Percentiles rank a stretch among this genome's conserved stretches.
Conservation (phyloP, 306 rosid species). For the Prunus campanulata region DNA sequence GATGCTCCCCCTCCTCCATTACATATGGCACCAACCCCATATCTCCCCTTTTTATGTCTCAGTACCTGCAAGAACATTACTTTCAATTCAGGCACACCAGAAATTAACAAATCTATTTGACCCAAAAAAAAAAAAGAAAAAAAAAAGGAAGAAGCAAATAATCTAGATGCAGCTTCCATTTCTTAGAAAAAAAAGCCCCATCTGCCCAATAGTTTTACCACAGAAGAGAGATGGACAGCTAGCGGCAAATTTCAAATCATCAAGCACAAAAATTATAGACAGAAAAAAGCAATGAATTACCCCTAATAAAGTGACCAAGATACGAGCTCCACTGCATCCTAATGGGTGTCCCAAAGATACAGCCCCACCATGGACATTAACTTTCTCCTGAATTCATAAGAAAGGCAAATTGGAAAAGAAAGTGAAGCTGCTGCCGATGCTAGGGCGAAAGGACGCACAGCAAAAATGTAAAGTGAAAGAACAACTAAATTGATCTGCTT, state of each 20-base stretch:
- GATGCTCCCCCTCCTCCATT: slow-evolving; percentile 99
- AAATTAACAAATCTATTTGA: background rate
- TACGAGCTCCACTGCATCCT: slow-evolving; percentile 99
- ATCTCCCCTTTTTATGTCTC: slow-evolving; percentile 73
- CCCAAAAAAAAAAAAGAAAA: too few relatives aligned
- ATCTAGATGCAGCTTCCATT: background rate
- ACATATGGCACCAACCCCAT: slow-evolving; percentile 82
- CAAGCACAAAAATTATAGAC: background rate
- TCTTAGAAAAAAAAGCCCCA: background rate
- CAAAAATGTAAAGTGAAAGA: background rate
- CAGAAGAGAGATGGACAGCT: background rate
- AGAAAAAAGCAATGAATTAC: slow-evolving; percentile 35
- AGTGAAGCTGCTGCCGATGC: background rate
- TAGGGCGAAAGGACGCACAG: slow-evolving; percentile 15
- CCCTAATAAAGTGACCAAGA: slow-evolving; percentile 85
- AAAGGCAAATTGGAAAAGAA: slow-evolving; percentile 20
- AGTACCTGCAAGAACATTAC: slow-evolving; percentile 54
- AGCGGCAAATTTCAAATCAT: background rate
- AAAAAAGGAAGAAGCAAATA: background rate
- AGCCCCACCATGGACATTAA: slow-evolving; percentile 87
- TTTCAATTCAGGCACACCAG: slow-evolving; percentile 20
- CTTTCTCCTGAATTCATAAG: slow-evolving; percentile 58
- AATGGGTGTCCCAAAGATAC: slow-evolving; percentile 94
- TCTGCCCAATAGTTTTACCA: background rate
- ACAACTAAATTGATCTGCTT: background rate